phyloP scores from a whole-genome alignment of 2,329 filamentous ascomycete species.

The Hypoxylon sp. region DNA sequence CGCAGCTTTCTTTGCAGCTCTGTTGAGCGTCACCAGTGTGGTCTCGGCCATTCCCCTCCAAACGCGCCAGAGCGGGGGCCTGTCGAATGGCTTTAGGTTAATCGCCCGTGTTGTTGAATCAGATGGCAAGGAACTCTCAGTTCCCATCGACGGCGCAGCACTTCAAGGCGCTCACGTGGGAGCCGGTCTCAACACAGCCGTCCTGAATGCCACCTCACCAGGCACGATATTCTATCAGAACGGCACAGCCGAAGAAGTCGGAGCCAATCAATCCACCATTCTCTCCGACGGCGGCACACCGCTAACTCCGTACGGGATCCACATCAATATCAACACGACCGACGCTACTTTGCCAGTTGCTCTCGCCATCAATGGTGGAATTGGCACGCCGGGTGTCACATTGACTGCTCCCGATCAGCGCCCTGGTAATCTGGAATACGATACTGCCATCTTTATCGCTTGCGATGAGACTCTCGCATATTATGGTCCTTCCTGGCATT shows the following conservation, averaged over 20 bases:
- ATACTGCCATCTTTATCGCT: constrained; percentile 50
- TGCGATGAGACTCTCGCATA: constrained; percentile 55
- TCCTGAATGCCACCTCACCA: constrained; percentile 42
- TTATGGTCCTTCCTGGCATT: constrained; percentile 47
- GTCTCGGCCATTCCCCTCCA: constrained; percentile 1
- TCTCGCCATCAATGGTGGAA: constrained; percentile 47
- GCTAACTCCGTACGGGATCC: constrained; percentile 48
- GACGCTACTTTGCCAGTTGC: constrained; percentile 44
- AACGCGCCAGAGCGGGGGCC: not conserved
- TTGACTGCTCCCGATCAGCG: constrained; percentile 49
- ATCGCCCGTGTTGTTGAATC: constrained; percentile 57
- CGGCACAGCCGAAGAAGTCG: constrained; percentile 50
- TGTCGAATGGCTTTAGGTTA: constrained; percentile 51
- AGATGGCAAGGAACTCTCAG: constrained; percentile 50
- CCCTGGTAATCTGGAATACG: constrained; percentile 45
- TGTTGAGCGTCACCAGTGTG: constrained; percentile 2
- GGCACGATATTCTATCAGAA: constrained; percentile 59
- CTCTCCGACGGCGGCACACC: constrained; percentile 54
- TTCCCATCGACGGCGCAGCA: constrained; percentile 52
- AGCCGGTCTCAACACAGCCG: constrained; percentile 52
- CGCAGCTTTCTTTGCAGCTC: not conserved
- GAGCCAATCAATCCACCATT: constrained; percentile 46
- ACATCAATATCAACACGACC: constrained; percentile 38
- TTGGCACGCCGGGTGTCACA: constrained; percentile 49
- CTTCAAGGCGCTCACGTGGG: constrained; percentile 55